Conservation (phyloP, 2,329 filamentous ascomycete genomes). For the Colletotrichum tanaceti region DNA sequence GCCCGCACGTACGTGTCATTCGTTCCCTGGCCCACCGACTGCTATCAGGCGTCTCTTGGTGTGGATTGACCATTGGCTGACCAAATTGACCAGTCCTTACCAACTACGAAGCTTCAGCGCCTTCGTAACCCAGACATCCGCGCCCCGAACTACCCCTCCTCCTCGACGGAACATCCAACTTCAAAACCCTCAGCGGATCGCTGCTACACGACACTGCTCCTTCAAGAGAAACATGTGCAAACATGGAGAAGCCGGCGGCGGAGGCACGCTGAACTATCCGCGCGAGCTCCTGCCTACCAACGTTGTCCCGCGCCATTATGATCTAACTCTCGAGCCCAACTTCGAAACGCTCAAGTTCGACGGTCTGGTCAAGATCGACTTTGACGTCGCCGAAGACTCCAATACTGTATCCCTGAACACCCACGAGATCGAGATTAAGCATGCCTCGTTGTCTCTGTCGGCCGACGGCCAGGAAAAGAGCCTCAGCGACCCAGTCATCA, state of each 20-base stretch:
- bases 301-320: conserved; percentile 91
- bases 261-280: conserved; percentile 45
- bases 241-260: conserved; percentile 33
- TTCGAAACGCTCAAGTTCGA: conserved; percentile 89
- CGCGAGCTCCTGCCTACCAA: conserved; percentile 92
- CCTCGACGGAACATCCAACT: conserved; percentile 21
- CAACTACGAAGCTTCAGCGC: conserved; percentile 24
- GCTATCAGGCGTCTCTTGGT: not conserved
- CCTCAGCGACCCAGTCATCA: conserved; percentile 69
- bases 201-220: conserved; percentile 38
- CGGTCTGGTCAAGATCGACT: conserved; percentile 85
- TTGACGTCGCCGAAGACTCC: conserved; percentile 87
- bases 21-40: not conserved
- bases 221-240: conserved; percentile 42
- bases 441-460: conserved; percentile 56
- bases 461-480: conserved; percentile 57
- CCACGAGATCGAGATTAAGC: conserved; percentile 83
- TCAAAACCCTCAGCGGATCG: conserved; percentile 37
- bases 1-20: conserved; percentile 28
- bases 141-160: conserved; percentile 31
- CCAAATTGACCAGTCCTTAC: conserved; percentile 13
- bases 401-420: conserved; percentile 89
- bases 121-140: conserved; percentile 20
- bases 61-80: not conserved
- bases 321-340: conserved; percentile 90